Evolutionary conservation across 2,329 filamentous ascomycete species (phyloP).

Genomic region (Talaromyces sp.): DNA sequence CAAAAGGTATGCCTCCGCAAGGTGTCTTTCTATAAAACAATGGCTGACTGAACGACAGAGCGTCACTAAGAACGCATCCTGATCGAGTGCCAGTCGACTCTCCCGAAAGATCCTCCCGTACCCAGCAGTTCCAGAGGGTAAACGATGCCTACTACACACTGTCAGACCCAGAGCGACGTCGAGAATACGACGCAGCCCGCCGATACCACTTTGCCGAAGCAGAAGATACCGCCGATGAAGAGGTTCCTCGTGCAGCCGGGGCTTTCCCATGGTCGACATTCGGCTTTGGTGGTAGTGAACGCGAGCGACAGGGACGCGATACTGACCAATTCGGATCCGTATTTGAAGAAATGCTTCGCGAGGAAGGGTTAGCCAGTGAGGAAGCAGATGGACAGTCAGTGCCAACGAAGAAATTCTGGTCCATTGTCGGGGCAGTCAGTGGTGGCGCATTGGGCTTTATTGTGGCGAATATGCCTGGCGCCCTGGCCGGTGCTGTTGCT

Average conservation of each 20-base stretch:
- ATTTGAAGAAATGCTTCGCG: slow-evolving; percentile 84
- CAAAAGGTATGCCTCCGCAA: slow-evolving; percentile 59
- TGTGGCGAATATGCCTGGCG: slow-evolving; percentile 82
- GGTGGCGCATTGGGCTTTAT: slow-evolving; percentile 93
- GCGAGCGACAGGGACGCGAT: slow-evolving; percentile 30
- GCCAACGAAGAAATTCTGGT: slow-evolving; percentile 75
- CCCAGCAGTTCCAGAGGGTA: slow-evolving; percentile 82
- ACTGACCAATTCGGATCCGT: slow-evolving; percentile 81
- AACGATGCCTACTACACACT: slow-evolving; percentile 93
- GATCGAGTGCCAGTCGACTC: slow-evolving; percentile 81
- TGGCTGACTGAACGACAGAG: slow-evolving; percentile 48
- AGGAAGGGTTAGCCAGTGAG: slow-evolving; percentile 72
- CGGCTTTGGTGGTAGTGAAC: slow-evolving; percentile 46
- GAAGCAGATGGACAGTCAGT: slow-evolving; percentile 44
- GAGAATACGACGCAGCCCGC: slow-evolving; percentile 77
- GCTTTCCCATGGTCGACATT: slow-evolving; percentile 75
- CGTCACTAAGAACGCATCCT: slow-evolving; percentile 86
- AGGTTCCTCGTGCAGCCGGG: slow-evolving; percentile 40
- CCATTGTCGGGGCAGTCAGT: slow-evolving; percentile 74
- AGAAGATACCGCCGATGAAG: slow-evolving; percentile 44
- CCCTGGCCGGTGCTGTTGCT: slow-evolving; percentile 83
- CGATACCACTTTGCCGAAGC: slow-evolving; percentile 47
- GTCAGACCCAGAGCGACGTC: slow-evolving; percentile 68
- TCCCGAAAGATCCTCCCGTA: slow-evolving; percentile 73
- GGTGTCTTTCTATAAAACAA: background rate